Percentiles rank a stretch among this genome's conserved stretches.
Conservation (phyloP, 352 stramenopile genomes). For the Phytophthora pini region DNA sequence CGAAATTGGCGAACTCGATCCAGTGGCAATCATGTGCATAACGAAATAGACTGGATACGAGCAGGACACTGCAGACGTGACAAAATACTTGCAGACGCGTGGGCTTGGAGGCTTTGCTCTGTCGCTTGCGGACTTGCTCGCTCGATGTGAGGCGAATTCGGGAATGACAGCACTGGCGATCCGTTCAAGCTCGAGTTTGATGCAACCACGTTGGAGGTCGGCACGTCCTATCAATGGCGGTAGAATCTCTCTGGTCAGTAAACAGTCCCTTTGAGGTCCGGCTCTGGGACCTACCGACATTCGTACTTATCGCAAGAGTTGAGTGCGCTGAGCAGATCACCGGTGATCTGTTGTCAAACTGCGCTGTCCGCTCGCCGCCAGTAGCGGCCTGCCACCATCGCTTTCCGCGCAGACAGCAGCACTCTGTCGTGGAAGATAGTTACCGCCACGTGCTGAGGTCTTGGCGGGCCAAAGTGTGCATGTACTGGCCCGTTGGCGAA, state of each 20-base stretch:
- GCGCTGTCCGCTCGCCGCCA: not conserved
- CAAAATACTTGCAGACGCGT: not conserved
- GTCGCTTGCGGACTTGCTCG: slow-evolving; percentile 12
- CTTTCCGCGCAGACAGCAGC: slow-evolving; percentile 1
- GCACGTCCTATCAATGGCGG: slow-evolving; percentile 31
- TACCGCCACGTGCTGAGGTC: slow-evolving; percentile 4
- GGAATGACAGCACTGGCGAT: slow-evolving; percentile 34
- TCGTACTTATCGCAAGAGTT: slow-evolving; percentile 4
- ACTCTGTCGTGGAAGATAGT: slow-evolving; percentile 9
- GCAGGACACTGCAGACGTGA: not conserved
- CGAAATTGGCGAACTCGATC: slow-evolving; percentile 33
- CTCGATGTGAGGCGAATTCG: slow-evolving; percentile 34
- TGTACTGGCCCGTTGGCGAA: slow-evolving; percentile 2
- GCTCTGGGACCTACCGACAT: slow-evolving; percentile 32
- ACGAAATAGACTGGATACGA: not conserved
- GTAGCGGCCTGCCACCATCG: not conserved
- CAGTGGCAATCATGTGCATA: slow-evolving; percentile 36
- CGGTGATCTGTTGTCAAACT: not conserved
- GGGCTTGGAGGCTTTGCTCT: slow-evolving; percentile 5
- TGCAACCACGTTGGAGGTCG: slow-evolving; percentile 25
- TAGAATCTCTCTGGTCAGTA: slow-evolving; percentile 32
- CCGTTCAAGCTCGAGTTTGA: slow-evolving; percentile 2
- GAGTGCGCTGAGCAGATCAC: slow-evolving; percentile 4
- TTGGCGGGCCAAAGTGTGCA: not conserved
- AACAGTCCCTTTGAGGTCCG: slow-evolving; percentile 19